Evolutionary conservation across 2,329 filamentous ascomycete genomes (phyloP), one percentile per base, ranked within the genome.

Genomic region (Fusarium domesticum): DNA sequence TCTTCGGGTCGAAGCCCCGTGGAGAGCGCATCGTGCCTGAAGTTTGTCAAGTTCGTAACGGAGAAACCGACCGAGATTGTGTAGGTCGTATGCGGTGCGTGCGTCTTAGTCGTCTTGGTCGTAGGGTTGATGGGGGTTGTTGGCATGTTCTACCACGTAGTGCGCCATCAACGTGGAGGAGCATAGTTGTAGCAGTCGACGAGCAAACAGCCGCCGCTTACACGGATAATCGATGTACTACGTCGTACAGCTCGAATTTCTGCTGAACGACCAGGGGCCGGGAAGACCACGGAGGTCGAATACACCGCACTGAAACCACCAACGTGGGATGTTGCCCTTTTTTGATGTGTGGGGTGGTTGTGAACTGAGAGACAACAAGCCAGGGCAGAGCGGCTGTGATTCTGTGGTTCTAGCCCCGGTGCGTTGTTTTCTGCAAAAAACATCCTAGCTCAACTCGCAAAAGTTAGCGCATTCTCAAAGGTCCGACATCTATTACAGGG

Each of bases 1-100:
- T 52, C 32, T 37, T 49, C 51, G 52, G 45, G 32, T 39, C 42
- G 19, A 30, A 25, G 31, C 42, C 28, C 51, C 41, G 37, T 39
- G 28, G 23, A 28, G 8, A 28, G 8, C 8, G 8, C 8, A 28
- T 12, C 10, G 23, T 28, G 23, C 23, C 7, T n/a, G n/a, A n/a
- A n/a, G n/a, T 8, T 28, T 28, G 23, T 28, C 4, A 28, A 28
- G n/a, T n/a, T n/a, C n/a, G n/a, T 8, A 12, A 28, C 23, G 23
- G 23, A 4, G 8, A 28, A 28, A 11, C 14, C 14, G 23, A 4
- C 23, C 23, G 23, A 28, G 14, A 28, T 8, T 12, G 10, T 28
- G 23, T 28, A 28, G 8, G 10, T 11, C 23, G 23, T 28, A 28
- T n/a, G n/a, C 42, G 30, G 39, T 39, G 25, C 31, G 39, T 30